phyloP scores from a whole-genome alignment of 257 asterid species.

The Capsicum baccatum region DNA sequence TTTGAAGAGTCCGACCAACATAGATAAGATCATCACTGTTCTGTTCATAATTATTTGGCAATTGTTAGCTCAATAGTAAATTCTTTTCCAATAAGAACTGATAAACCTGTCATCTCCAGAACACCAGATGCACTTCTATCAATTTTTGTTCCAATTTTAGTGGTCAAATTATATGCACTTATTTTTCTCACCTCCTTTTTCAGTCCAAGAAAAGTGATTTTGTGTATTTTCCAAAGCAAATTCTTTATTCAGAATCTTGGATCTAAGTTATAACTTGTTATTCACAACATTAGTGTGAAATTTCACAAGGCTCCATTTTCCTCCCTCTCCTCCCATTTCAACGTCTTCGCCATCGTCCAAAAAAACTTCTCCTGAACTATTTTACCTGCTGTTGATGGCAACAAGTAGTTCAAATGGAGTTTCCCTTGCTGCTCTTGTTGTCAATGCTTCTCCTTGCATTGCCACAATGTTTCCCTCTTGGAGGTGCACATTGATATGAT shows the following conservation, averaged over 20 bases:
- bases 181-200: neutral
- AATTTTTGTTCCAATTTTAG: neutral
- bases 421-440: conserved; percentile 51
- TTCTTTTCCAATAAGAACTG: conserved; percentile 16
- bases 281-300: conserved; percentile 13
- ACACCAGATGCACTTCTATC: conserved; percentile 9
- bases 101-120: conserved; percentile 28
- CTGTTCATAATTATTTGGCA: neutral
- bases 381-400: conserved; percentile 37
- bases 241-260: conserved; percentile 23
- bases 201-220: conserved; percentile 30
- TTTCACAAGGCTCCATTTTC: conserved; percentile 48
- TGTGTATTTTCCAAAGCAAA: conserved; percentile 30
- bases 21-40: neutral
- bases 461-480: conserved; percentile 53
- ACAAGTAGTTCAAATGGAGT: conserved; percentile 56
- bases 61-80: conserved; percentile 12
- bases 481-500: conserved; percentile 62
- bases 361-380: conserved; percentile 56
- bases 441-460: conserved; percentile 71
- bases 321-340: conserved; percentile 53
- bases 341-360: conserved; percentile 66
- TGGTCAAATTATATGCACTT: neutral
- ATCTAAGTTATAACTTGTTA: neutral
- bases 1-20: too few relatives aligned